Percentiles rank a stretch among this genome's conserved stretches.
phyloP scores from a whole-genome alignment of 495 filamentous ascomycete species.

The Letharia lupina region DNA sequence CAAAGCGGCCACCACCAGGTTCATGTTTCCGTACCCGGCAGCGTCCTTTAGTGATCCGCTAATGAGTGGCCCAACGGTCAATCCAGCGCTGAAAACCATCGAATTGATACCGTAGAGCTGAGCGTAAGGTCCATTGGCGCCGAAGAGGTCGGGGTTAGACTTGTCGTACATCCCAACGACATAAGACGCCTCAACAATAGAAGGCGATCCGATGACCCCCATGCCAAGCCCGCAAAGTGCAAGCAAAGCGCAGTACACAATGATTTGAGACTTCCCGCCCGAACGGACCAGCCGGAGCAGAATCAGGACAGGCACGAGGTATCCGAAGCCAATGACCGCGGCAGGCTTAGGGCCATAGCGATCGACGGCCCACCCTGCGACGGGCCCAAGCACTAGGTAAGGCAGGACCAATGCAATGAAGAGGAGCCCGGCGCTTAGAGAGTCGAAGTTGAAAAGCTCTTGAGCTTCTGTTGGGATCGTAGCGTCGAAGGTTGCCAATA shows the following conservation, averaged over 20 bases:
- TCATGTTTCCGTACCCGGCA: slow-evolving; percentile 53
- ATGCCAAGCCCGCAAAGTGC: slow-evolving; percentile 43
- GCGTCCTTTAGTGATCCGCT: slow-evolving; percentile 39
- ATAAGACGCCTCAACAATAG: slow-evolving; percentile 33
- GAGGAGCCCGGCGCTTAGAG: slow-evolving; percentile 44
- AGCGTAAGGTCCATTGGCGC: slow-evolving; percentile 45
- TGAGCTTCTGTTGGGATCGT: slow-evolving; percentile 47
- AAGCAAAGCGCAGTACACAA: slow-evolving; percentile 39
- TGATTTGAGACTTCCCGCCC: slow-evolving; percentile 31
- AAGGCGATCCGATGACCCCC: slow-evolving; percentile 40
- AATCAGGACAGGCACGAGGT: slow-evolving; percentile 40
- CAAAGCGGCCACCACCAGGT: slow-evolving; percentile 40
- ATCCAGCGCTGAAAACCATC: slow-evolving; percentile 43
- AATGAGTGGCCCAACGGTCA: slow-evolving; percentile 44
- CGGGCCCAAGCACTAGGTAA: slow-evolving; percentile 43
- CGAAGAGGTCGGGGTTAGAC: slow-evolving; percentile 38
- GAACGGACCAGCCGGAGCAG: slow-evolving; percentile 41
- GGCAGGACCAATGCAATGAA: slow-evolving; percentile 44
- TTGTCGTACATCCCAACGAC: slow-evolving; percentile 32
- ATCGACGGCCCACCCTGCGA: slow-evolving; percentile 46
- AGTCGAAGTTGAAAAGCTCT: slow-evolving; percentile 44
- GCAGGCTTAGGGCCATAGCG: slow-evolving; percentile 41
- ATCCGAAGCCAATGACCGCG: slow-evolving; percentile 40
- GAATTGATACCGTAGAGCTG: slow-evolving; percentile 50
- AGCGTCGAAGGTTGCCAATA: slow-evolving; percentile 47